These are phyloP conservation scores for Fusarium fracticaudum DNA, from an alignment of 2,329 filamentous ascomycete genomes.

Conservation along the genomic window DNA sequence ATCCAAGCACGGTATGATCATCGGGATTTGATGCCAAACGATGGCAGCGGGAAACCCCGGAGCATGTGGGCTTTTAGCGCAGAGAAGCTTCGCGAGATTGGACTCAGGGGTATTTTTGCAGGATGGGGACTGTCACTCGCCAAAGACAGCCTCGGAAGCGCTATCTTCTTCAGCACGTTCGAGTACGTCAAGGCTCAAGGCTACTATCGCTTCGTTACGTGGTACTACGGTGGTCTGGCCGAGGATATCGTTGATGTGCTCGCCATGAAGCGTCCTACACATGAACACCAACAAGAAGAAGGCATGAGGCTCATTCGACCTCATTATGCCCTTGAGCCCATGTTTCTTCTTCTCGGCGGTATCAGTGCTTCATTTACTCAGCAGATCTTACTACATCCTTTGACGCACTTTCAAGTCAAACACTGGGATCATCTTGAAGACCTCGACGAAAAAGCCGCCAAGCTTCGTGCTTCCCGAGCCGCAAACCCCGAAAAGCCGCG, in stretches of 20 bases:
- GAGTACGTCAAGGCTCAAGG: slow-evolving; percentile 80
- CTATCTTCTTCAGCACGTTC: slow-evolving; percentile 78
- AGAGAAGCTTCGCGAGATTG: slow-evolving; percentile 74
- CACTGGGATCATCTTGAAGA: slow-evolving; percentile 79
- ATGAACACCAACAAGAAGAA: slow-evolving; percentile 31
- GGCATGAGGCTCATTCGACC: slow-evolving; percentile 68
- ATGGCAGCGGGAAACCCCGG: slow-evolving; percentile 55
- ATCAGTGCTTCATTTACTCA: slow-evolving; percentile 74
- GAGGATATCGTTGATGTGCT: slow-evolving; percentile 62
- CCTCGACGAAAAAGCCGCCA: slow-evolving; percentile 69
- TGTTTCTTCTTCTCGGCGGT: slow-evolving; percentile 75
- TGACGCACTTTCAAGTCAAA: slow-evolving; percentile 75
- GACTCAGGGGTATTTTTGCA: slow-evolving; percentile 76
- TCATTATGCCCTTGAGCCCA: slow-evolving; percentile 79
- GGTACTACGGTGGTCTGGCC: slow-evolving; percentile 72
- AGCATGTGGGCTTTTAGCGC: slow-evolving; percentile 79
- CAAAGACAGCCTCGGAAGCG: slow-evolving; percentile 76
- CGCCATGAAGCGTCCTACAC: slow-evolving; percentile 55
- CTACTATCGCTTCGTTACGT: slow-evolving; percentile 75
- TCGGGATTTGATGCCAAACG: slow-evolving; percentile 55
- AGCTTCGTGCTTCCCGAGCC: slow-evolving; percentile 50
- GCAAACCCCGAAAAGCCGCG: slow-evolving; percentile 47
- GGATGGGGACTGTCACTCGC: slow-evolving; percentile 75
- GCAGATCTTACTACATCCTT: slow-evolving; percentile 75
- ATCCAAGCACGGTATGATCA: slow-evolving; percentile 78